Evolutionary conservation across 73 alveolate genomes (phyloP).

Genomic region (Tetrahymena thermophila): DNA sequence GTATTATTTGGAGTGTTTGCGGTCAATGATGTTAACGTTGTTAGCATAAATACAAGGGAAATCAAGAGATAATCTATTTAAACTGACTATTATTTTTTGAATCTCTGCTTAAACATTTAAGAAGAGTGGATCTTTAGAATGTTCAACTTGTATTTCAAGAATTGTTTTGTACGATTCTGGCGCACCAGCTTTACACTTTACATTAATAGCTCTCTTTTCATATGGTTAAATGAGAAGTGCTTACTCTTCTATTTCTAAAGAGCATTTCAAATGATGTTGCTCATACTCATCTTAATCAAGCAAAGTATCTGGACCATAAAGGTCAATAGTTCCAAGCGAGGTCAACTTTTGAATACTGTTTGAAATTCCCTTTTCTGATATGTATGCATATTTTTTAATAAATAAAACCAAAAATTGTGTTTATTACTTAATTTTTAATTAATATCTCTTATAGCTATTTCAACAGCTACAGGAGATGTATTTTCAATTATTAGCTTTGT

Average conservation of each 20-base stretch:
- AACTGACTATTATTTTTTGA: conserved; percentile 43
- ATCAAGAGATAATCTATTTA: conserved; percentile 37
- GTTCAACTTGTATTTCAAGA: conserved; percentile 36
- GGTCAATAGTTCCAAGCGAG: background rate
- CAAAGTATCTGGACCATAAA: background rate
- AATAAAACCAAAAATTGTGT: background rate
- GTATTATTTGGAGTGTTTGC: background rate
- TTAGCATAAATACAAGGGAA: conserved; percentile 53
- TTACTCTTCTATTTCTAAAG: conserved; percentile 1
- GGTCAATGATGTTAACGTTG: conserved; percentile 33
- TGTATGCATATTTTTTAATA: background rate
- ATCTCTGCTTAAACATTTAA: conserved; percentile 47
- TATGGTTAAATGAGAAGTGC: conserved; percentile 29
- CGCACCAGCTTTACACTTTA: background rate
- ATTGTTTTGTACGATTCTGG: conserved; percentile 44
- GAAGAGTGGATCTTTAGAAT: conserved; percentile 33
- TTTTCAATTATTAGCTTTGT: conserved; percentile 37
- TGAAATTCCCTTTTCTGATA: background rate
- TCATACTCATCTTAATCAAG: conserved; percentile 4
- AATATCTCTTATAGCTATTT: conserved; percentile 24
- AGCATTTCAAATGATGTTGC: conserved; percentile 18
- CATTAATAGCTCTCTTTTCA: background rate
- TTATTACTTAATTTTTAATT: conserved; percentile 18
- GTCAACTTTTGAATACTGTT: conserved; percentile 2
- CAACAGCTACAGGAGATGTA: conserved; percentile 44